Percentiles rank a stretch among this genome's conserved stretches.
These are phyloP conservation scores for Incumbomyces lentus DNA, from an alignment of 2,329 filamentous ascomycete species.

Conservation along the genomic window DNA sequence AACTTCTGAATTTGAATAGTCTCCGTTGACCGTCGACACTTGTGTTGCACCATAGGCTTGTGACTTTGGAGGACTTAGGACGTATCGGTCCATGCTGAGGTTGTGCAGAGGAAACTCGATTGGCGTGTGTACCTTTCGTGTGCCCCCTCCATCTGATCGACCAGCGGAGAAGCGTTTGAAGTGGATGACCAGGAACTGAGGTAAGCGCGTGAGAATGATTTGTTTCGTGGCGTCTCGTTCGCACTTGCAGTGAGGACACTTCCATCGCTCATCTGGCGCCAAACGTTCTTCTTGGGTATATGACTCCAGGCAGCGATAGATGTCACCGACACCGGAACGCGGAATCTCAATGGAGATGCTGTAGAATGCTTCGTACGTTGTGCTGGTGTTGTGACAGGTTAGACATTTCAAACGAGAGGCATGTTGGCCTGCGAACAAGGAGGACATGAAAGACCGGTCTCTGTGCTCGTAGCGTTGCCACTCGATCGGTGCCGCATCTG, in stretches of 20 bases:
- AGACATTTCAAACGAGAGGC: constrained; percentile 52
- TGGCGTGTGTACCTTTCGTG: constrained; percentile 58
- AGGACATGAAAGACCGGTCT: constrained; percentile 66
- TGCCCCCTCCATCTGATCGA: constrained; percentile 41
- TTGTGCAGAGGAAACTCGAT: constrained; percentile 68
- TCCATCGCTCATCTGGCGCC: constrained; percentile 47
- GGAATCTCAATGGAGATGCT: constrained; percentile 62
- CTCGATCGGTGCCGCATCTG: constrained; percentile 59
- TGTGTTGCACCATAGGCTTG: constrained; percentile 16
- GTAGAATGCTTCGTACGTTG: constrained; percentile 61
- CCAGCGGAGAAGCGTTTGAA: constrained; percentile 58
- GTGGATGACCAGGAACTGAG: constrained; percentile 66
- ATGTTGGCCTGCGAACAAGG: constrained; percentile 66
- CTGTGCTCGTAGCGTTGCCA: constrained; percentile 62
- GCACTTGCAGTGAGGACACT: constrained; percentile 64
- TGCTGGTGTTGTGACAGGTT: constrained; percentile 52
- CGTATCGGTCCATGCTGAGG: constrained; percentile 52
- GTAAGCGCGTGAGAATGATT: constrained; percentile 65
- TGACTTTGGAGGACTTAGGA: constrained; percentile 39
- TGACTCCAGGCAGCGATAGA: constrained; percentile 59
- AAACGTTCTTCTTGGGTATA: constrained; percentile 60
- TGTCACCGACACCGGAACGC: constrained; percentile 47
- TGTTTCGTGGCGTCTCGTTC: constrained; percentile 58
- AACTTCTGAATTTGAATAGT: constrained; percentile 12
- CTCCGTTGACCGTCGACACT: constrained; percentile 21